Conservation (phyloP, 2,329 filamentous ascomycete species). For the Aspergillus glaucus region DNA sequence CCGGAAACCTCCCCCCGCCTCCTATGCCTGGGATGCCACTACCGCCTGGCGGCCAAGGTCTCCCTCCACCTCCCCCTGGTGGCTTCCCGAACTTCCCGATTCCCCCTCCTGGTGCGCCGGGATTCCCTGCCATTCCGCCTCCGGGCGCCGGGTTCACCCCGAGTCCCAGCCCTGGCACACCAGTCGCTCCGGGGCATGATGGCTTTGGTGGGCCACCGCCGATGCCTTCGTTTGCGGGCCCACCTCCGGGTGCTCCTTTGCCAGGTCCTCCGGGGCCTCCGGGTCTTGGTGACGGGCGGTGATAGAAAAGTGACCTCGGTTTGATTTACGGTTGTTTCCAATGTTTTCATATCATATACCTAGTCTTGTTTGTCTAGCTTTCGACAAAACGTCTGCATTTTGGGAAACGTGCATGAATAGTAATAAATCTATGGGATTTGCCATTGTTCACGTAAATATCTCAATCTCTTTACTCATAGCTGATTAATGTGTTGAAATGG, state of each 20-base stretch:
- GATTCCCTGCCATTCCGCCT: constrained; percentile 26
- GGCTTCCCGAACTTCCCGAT: constrained; percentile 48
- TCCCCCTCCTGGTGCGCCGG: constrained; percentile 28
- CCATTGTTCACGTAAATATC: too few species aligned
- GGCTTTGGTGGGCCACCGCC: constrained; percentile 16
- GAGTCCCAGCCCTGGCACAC: constrained; percentile 18
- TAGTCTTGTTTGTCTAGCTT: constrained; percentile 1
- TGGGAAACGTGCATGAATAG: neutral
- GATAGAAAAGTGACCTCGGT: constrained; percentile 3
- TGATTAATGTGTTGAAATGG: too few species aligned
- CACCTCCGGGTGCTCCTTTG: constrained; percentile 19
- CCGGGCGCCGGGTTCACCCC: constrained; percentile 21
- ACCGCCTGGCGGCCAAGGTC: constrained; percentile 33
- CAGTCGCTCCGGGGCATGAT: constrained; percentile 23
- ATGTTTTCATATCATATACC: neutral
- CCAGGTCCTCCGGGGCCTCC: constrained; percentile 16
- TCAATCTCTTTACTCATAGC: too few species aligned
- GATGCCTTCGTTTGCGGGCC: neutral
- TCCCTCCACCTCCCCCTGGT: constrained; percentile 18
- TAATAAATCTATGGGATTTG: neutral
- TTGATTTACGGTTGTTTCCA: constrained; percentile 2
- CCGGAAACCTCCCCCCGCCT: constrained; percentile 27
- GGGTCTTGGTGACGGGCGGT: constrained; percentile 26
- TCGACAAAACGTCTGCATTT: neutral
- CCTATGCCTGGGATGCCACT: constrained; percentile 36